Evolutionary conservation across 2,329 filamentous ascomycete genomes (phyloP).

Genomic region (Fusarium azukiicola): DNA sequence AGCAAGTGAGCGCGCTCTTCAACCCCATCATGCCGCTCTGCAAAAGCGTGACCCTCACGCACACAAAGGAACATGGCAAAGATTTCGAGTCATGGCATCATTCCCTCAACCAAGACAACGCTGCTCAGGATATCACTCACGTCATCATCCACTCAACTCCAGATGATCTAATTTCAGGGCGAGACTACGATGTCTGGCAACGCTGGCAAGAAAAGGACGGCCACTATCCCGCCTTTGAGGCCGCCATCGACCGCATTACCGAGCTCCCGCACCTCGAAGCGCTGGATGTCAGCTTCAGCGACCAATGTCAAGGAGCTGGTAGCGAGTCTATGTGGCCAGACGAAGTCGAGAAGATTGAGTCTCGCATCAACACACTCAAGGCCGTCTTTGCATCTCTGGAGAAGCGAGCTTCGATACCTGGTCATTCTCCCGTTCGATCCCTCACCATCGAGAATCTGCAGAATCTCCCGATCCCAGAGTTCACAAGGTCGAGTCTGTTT

Average conservation of each 20-base stretch:
- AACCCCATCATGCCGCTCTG: not conserved
- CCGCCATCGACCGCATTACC: constrained; percentile 11
- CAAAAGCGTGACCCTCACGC: not conserved
- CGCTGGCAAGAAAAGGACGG: not conserved
- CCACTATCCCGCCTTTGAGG: not conserved
- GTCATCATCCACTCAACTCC: constrained; percentile 12
- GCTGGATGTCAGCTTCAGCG: not conserved
- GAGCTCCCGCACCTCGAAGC: constrained; percentile 13
- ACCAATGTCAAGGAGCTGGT: not conserved
- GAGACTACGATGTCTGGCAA: not conserved
- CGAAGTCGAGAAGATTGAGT: not conserved
- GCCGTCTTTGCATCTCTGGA: constrained; percentile 7
- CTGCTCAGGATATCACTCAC: not conserved
- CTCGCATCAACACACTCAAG: constrained; percentile 13
- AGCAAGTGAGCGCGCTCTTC: not conserved
- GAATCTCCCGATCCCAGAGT: not conserved
- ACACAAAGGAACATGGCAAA: not conserved
- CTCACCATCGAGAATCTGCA: constrained; percentile 22
- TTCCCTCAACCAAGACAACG: not conserved
- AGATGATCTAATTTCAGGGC: not conserved
- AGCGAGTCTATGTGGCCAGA: too few species aligned
- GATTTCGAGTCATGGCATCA: constrained; percentile 12
- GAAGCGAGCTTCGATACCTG: not conserved
- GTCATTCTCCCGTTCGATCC: not conserved
- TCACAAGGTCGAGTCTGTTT: not conserved